A percentile compares a stretch with the other conserved stretches of the same genome.
These are phyloP conservation scores for Penicillium sp. DNA, from an alignment of 2,329 filamentous ascomycete species.

Conservation along the genomic window DNA sequence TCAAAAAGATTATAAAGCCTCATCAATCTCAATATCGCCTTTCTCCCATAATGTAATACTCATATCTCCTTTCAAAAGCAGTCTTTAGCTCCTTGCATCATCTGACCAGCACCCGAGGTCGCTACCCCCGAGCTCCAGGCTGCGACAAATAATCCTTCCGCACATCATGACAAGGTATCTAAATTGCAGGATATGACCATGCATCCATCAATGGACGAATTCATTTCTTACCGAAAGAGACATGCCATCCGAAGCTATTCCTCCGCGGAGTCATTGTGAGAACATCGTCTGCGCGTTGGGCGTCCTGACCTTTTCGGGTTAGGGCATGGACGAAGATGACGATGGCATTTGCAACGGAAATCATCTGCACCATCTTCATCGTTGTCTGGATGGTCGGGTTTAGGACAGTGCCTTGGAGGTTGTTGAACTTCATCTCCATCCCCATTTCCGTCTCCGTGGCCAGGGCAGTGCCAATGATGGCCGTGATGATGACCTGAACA, in stretches of 20 bases:
- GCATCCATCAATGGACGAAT: not conserved
- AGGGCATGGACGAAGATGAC: not conserved
- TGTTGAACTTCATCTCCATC: not conserved
- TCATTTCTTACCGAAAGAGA: not conserved
- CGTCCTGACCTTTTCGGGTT: not conserved
- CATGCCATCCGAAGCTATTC: not conserved
- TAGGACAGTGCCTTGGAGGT: not conserved
- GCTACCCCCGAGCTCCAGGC: no score
- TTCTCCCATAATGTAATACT: no score
- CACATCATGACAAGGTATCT: not conserved
- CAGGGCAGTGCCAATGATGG: not conserved
- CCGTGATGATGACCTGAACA: not conserved
- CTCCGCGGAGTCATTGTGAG: not conserved
- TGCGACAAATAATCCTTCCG: no score
- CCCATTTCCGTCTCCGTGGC: not conserved
- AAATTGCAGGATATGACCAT: not conserved
- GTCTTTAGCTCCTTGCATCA: no score
- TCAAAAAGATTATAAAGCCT: no score
- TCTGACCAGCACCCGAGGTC: no score
- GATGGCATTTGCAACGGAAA: not conserved
- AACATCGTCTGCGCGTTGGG: not conserved
- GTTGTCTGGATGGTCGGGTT: not conserved
- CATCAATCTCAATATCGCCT: no score
- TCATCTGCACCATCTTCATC: not conserved
- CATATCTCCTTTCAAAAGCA: no score